phyloP scores from a whole-genome alignment of 2,329 filamentous ascomycete species.

The Talaromyces sp. region DNA sequence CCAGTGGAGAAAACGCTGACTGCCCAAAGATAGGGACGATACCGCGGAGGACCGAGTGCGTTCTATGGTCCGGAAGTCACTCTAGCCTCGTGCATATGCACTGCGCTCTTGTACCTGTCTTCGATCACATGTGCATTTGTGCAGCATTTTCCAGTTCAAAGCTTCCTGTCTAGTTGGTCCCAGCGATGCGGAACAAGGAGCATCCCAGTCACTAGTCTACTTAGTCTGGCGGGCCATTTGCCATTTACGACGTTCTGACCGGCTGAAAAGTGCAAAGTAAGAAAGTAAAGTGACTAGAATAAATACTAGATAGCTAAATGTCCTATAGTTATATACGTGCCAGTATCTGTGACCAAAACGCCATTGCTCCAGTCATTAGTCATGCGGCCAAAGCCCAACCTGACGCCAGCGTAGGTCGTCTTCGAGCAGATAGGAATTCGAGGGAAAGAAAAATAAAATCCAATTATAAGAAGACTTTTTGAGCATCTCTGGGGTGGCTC shows the following conservation, averaged over 20 bases:
- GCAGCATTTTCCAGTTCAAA: neutral
- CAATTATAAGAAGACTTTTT: conserved; percentile 60
- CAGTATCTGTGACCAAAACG: conserved; percentile 2
- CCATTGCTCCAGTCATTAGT: conserved; percentile 1
- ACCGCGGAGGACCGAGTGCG: too few species aligned
- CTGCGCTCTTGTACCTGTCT: neutral
- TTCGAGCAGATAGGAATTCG: neutral
- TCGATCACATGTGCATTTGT: neutral
- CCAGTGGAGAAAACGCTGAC: neutral
- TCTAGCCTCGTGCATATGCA: neutral
- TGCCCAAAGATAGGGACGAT: neutral
- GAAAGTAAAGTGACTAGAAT: neutral
- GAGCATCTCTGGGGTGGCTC: conserved; percentile 70
- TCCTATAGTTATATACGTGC: conserved; percentile 2
- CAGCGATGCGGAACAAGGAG: neutral
- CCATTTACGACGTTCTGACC: neutral
- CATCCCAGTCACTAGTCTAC: neutral
- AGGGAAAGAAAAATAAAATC: conserved; percentile 2
- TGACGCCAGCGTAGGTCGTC: neutral
- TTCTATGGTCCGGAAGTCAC: neutral
- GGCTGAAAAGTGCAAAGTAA: neutral
- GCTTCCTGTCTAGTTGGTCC: neutral
- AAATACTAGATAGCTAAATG: neutral
- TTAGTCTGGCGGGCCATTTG: neutral
- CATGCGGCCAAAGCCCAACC: neutral